Evolutionary conservation across 2,329 filamentous ascomycete genomes (phyloP).

Genomic region (Talaromyces piceae): DNA sequence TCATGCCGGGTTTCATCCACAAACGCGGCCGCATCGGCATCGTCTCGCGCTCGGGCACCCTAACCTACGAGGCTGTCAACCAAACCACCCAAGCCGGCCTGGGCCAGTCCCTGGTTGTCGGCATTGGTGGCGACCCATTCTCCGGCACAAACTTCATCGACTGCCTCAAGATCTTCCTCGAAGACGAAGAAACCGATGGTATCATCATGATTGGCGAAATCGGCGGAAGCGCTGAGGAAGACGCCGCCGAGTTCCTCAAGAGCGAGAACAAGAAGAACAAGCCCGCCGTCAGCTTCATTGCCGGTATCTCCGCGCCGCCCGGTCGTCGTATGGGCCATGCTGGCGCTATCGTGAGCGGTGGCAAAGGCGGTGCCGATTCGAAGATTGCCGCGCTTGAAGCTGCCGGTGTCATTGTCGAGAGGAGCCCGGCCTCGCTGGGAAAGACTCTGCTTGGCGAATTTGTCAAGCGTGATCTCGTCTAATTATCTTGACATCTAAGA

Average conservation of each 20-base stretch:
- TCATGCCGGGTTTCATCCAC: slow-evolving; percentile 99
- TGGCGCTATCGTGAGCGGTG: slow-evolving; percentile 93
- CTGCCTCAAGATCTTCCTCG: slow-evolving; percentile 92
- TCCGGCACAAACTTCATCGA: slow-evolving; percentile 99
- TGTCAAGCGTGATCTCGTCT: slow-evolving; percentile 91
- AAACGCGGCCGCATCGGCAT: slow-evolving; percentile 98
- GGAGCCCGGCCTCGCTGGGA: slow-evolving; percentile 82
- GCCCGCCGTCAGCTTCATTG: slow-evolving; percentile 96
- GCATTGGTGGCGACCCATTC: slow-evolving; percentile 98
- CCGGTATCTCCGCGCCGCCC: slow-evolving; percentile 93
- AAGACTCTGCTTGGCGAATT: slow-evolving; percentile 94
- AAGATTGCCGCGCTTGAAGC: slow-evolving; percentile 94
- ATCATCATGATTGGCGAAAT: slow-evolving; percentile 99
- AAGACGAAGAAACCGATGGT: slow-evolving; percentile 93
- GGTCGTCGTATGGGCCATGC: slow-evolving; percentile 98
- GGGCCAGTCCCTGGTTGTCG: slow-evolving; percentile 94
- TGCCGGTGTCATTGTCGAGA: slow-evolving; percentile 93
- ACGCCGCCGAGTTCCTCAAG: slow-evolving; percentile 93
- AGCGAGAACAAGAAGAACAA: slow-evolving; percentile 87
- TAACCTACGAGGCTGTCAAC: slow-evolving; percentile 99
- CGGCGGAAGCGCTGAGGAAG: slow-evolving; percentile 93
- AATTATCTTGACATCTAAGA: slow-evolving; percentile 24
- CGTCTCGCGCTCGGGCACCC: slow-evolving; percentile 93
- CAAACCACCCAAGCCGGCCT: slow-evolving; percentile 96
- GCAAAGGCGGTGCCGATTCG: slow-evolving; percentile 95